Conservation (phyloP, 345 rosid genomes). For the Erucastrum elatum region DNA sequence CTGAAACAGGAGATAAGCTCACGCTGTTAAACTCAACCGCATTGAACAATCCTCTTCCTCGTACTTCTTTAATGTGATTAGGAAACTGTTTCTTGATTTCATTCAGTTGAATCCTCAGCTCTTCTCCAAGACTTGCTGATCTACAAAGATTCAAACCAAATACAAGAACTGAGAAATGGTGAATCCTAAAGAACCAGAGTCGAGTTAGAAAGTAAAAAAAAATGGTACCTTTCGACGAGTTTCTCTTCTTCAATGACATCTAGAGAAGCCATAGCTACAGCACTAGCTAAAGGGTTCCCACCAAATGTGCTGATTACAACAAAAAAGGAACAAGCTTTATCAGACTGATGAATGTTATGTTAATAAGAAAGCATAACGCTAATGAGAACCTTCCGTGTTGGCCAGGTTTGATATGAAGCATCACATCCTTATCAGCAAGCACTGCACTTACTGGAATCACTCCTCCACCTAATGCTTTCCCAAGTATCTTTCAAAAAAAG, state of each 20-base stretch:
- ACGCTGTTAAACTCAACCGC: constrained; percentile 76
- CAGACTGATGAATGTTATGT: background rate
- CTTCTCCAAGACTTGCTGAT: constrained; percentile 65
- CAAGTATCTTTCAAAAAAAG: constrained; percentile 55
- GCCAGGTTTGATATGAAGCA: constrained; percentile 95
- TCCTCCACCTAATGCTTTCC: constrained; percentile 99
- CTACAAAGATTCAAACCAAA: constrained; percentile 34
- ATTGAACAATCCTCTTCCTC: constrained; percentile 91
- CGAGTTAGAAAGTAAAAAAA: background rate
- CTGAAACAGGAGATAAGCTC: constrained; percentile 67
- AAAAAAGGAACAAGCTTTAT: background rate
- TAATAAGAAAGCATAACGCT: background rate
- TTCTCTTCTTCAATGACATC: constrained; percentile 75
- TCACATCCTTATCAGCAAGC: constrained; percentile 80
- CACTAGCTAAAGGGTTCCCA: constrained; percentile 95
- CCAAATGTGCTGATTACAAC: constrained; percentile 74
- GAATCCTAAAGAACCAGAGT: background rate
- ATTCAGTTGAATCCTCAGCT: constrained; percentile 56
- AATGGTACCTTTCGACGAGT: constrained; percentile 67
- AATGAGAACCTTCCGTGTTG: constrained; percentile 84
- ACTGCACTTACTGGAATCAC: constrained; percentile 94
- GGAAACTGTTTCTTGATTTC: constrained; percentile 70
- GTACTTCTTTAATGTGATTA: constrained; percentile 69
- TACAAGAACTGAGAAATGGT: background rate
- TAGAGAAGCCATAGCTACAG: constrained; percentile 84